Conservation (phyloP, 2,329 filamentous ascomycete genomes). For the Penicillium nordicum region DNA sequence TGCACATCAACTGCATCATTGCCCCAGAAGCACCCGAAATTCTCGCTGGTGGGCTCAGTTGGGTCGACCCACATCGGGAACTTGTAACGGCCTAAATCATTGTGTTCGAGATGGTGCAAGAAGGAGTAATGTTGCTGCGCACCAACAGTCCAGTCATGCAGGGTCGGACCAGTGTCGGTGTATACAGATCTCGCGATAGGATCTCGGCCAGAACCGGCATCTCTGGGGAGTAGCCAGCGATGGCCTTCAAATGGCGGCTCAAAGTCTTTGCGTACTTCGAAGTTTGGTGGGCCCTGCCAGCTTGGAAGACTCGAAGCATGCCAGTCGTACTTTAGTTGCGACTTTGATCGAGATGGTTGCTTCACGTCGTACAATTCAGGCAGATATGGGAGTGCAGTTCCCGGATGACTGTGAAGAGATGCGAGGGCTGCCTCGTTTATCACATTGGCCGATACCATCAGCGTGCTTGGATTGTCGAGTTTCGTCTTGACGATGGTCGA, state of each 20-base stretch:
- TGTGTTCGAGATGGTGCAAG: slow-evolving; percentile 51
- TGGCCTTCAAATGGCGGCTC: slow-evolving; percentile 39
- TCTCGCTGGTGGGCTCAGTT: slow-evolving; percentile 51
- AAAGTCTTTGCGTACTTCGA: slow-evolving; percentile 28
- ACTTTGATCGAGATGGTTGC: slow-evolving; percentile 17
- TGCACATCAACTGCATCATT: slow-evolving; percentile 50
- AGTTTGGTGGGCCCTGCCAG: slow-evolving; percentile 34
- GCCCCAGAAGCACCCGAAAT: slow-evolving; percentile 55
- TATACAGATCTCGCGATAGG: slow-evolving; percentile 52
- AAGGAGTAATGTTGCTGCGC: slow-evolving; percentile 46
- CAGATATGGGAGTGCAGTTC: slow-evolving; percentile 53
- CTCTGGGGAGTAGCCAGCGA: slow-evolving; percentile 49
- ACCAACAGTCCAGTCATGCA: slow-evolving; percentile 51
- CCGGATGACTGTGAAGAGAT: slow-evolving; percentile 54
- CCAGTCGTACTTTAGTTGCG: slow-evolving; percentile 28
- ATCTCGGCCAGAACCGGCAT: slow-evolving; percentile 38
- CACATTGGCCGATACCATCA: slow-evolving; percentile 55
- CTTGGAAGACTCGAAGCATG: slow-evolving; percentile 32
- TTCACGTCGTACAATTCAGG: slow-evolving; percentile 41
- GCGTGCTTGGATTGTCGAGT: slow-evolving; percentile 50
- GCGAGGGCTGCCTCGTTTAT: slow-evolving; percentile 55
- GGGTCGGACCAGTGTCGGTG: slow-evolving; percentile 43
- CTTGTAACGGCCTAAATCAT: slow-evolving; percentile 47
- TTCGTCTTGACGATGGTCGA: slow-evolving; percentile 54
- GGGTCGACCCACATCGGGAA: slow-evolving; percentile 49